Evolutionary conservation across 129 eudicot genomes (phyloP).

Genomic region (Mikania micrantha): DNA sequence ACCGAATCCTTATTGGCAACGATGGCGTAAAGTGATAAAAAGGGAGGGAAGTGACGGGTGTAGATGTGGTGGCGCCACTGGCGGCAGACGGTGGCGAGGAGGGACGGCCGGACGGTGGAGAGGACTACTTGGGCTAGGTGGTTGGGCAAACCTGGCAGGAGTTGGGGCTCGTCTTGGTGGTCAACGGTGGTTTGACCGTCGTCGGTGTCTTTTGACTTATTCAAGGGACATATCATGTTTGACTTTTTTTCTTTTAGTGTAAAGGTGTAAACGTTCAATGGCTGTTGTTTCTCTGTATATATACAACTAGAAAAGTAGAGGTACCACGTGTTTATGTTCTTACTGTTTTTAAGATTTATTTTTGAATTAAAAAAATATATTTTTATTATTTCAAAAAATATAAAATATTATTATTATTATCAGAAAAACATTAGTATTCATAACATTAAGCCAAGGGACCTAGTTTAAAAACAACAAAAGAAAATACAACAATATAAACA

Average conservation of each 20-base stretch:
- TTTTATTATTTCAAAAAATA: no score
- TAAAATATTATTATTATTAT: not conserved
- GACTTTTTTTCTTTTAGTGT: conserved; percentile 8
- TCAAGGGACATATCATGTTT: conserved; percentile 12
- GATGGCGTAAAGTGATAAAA: conserved; percentile 46
- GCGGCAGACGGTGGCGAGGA: conserved; percentile 50
- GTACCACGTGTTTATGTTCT: not conserved
- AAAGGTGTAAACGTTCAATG: conserved; percentile 13
- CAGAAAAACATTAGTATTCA: not conserved
- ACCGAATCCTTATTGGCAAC: conserved; percentile 16
- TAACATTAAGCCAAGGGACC: no score
- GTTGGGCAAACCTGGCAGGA: conserved; percentile 63
- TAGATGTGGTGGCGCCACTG: conserved; percentile 70
- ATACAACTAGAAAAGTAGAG: not conserved
- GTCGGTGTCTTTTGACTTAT: conserved; percentile 11
- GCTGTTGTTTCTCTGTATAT: conserved; percentile 7
- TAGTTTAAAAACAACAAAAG: no score
- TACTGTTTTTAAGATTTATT: not conserved
- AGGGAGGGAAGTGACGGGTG: conserved; percentile 59
- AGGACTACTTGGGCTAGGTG: conserved; percentile 59
- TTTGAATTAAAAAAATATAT: not conserved
- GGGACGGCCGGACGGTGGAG: conserved; percentile 39
- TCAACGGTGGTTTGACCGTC: conserved; percentile 26
- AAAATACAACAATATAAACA: not conserved
- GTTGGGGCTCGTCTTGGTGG: conserved; percentile 16